Evolutionary conservation across 1,284 basidiomycete species (phyloP).

Genomic region (Porodaedalea pini): DNA sequence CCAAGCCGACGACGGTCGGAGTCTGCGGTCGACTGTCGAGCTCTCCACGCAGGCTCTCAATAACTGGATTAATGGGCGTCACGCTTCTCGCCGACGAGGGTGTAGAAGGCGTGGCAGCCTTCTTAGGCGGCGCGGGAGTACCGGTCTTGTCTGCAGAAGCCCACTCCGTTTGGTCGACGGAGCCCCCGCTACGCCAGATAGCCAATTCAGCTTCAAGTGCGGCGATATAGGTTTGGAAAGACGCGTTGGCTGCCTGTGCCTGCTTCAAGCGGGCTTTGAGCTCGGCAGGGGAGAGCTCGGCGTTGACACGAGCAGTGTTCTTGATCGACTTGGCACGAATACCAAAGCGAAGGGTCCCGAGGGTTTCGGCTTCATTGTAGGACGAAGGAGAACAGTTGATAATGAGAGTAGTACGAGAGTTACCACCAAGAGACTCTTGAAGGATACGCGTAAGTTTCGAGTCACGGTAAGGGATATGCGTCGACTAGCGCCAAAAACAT

Average conservation of each 20-base stretch:
- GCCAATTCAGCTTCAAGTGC: conserved; percentile 89
- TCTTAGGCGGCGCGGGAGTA: conserved; percentile 49
- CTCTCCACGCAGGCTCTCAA: conserved; percentile 73
- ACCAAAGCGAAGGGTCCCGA: conserved; percentile 97
- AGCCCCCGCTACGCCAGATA: conserved; percentile 86
- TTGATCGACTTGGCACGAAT: conserved; percentile 99
- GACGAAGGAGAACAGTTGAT: conserved; percentile 98
- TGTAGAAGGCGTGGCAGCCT: conserved; percentile 55
- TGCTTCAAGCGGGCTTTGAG: conserved; percentile 91
- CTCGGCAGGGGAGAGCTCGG: conserved; percentile 94
- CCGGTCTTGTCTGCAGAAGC: conserved; percentile 63
- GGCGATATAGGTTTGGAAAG: conserved; percentile 85
- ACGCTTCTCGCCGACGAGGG: conserved; percentile 71
- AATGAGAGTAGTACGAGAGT: conserved; percentile 97
- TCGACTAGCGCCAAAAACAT: conserved; percentile 55
- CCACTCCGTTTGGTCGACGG: conserved; percentile 87
- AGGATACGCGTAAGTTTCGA: conserved; percentile 99
- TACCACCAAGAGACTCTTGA: conserved; percentile 99
- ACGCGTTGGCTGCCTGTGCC: conserved; percentile 81
- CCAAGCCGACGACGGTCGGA: conserved; percentile 79
- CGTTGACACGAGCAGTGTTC: conserved; percentile 98
- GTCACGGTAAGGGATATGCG: conserved; percentile 98
- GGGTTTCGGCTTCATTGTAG: conserved; percentile 95
- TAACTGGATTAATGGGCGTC: conserved; percentile 77
- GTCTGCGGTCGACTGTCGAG: conserved; percentile 82